Conservation (phyloP, 2,329 filamentous ascomycete genomes). For the Colletotrichum costaricense region DNA sequence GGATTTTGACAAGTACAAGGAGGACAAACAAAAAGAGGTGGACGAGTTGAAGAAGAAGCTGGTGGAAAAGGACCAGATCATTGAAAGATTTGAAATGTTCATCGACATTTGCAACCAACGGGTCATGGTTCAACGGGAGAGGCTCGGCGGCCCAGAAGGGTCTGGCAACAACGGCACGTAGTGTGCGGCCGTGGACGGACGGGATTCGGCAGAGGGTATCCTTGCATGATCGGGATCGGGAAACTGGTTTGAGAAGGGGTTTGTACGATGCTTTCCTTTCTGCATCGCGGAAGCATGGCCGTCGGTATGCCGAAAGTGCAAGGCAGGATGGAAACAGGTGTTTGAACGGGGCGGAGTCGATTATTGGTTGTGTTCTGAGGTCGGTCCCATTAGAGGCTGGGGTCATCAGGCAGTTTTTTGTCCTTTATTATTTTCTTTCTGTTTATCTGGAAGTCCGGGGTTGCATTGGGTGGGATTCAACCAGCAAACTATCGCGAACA, state of each 20-base stretch:
- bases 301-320: constrained; percentile 20
- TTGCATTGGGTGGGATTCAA: constrained; percentile 34
- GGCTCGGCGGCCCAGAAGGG: constrained; percentile 47
- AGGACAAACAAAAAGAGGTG: constrained; percentile 68
- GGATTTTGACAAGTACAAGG: constrained; percentile 65
- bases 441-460: constrained; percentile 10
- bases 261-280: constrained; percentile 33
- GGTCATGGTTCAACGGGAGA: constrained; percentile 71
- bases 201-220: background rate
- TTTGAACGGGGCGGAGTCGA: constrained; percentile 30
- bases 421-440: background rate
- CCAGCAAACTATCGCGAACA: constrained; percentile 32
- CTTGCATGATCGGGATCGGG: constrained; percentile 37
- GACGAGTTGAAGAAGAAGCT: constrained; percentile 69
- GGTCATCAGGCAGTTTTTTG: constrained; percentile 10
- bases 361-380: constrained; percentile 19
- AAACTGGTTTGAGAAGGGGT: constrained; percentile 17
- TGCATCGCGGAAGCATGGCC: constrained; percentile 29
- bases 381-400: constrained; percentile 32
- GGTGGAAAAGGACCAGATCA: constrained; percentile 71
- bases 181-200: background rate
- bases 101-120: constrained; percentile 77
- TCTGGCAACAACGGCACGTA: constrained; percentile 14
- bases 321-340: constrained; percentile 24
- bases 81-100: constrained; percentile 75